phyloP scores from a whole-genome alignment of 2,329 filamentous ascomycete species.

The Aspergillus pseudoglaucus region DNA sequence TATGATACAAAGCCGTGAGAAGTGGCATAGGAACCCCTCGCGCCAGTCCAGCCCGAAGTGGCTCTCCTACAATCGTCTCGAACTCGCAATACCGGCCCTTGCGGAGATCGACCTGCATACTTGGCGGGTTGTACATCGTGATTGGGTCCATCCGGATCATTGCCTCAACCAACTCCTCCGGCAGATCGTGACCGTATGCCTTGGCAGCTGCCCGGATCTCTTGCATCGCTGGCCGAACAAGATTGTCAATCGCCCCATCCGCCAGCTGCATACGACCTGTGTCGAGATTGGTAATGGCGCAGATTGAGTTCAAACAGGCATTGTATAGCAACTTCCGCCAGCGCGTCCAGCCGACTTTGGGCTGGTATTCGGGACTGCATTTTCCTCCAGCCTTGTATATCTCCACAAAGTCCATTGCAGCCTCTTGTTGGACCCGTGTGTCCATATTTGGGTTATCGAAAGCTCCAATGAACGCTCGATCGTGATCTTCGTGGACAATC shows the following conservation, averaged over 20 bases:
- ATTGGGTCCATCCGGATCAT: conserved; percentile 37
- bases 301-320: conserved; percentile 47
- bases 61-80: conserved; percentile 53
- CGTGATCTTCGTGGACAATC: conserved; percentile 49
- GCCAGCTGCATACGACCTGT: conserved; percentile 44
- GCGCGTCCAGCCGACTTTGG: conserved; percentile 17
- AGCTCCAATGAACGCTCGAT: conserved; percentile 46
- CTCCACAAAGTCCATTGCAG: conserved; percentile 40
- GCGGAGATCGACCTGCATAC: conserved; percentile 49
- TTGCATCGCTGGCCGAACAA: conserved; percentile 48
- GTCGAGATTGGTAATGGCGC: conserved; percentile 45
- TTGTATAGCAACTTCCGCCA: conserved; percentile 42
- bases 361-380: conserved; percentile 35
- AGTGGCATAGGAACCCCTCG: conserved; percentile 38
- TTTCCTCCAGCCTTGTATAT: conserved; percentile 46
- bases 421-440: conserved; percentile 8
- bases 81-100: conserved; percentile 47
- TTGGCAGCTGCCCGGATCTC: conserved; percentile 41
- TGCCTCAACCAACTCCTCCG: conserved; percentile 6
- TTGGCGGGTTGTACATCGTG: conserved; percentile 44
- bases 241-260: conserved; percentile 39
- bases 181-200: conserved; percentile 7
- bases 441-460: conserved; percentile 29
- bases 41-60: conserved; percentile 46
- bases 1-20: conserved; percentile 19